Conservation (phyloP, 1,284 basidiomycete species). For the Marasmius tenuissimus region DNA sequence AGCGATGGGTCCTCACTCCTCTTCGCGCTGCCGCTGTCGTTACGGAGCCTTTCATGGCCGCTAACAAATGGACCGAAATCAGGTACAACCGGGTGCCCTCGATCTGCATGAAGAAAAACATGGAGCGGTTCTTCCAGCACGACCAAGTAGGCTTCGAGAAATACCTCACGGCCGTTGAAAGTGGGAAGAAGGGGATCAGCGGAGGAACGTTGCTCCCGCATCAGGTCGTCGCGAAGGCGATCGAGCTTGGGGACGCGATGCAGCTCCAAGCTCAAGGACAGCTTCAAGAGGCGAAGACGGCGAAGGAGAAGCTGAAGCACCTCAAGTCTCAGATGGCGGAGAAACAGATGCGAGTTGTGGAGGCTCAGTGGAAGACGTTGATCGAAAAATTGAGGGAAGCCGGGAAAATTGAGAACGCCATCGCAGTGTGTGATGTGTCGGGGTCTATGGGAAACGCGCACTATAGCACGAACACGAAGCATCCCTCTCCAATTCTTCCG, state of each 20-base stretch:
- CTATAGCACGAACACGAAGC: neutral
- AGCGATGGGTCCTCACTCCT: constrained; percentile 54
- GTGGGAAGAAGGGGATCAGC: constrained; percentile 52
- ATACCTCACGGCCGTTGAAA: constrained; percentile 56
- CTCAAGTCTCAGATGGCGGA: constrained; percentile 28
- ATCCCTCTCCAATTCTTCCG: constrained; percentile 51
- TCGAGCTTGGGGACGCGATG: constrained; percentile 15
- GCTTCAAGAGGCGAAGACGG: neutral
- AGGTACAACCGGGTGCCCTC: constrained; percentile 56
- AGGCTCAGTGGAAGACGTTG: constrained; percentile 67
- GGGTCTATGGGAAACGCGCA: constrained; percentile 62
- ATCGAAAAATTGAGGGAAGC: constrained; percentile 51
- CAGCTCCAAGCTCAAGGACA: neutral
- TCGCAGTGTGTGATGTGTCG: constrained; percentile 76
- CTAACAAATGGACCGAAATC: constrained; percentile 58
- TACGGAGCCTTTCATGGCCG: constrained; percentile 64
- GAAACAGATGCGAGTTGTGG: constrained; percentile 42
- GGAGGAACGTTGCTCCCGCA: constrained; percentile 66
- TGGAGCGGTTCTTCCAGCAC: constrained; percentile 50
- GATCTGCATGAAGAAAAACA: constrained; percentile 59
- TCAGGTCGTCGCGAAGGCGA: constrained; percentile 44
- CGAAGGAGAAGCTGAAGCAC: constrained; percentile 21
- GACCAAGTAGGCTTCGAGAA: constrained; percentile 56
- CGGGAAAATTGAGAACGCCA: constrained; percentile 55
- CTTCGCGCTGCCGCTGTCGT: constrained; percentile 46